Percentiles rank a stretch among this genome's conserved stretches.
Evolutionary conservation across 371 early-diverging fungal genomes (phyloP).

Genomic region (Rhizopus arrhizus): DNA sequence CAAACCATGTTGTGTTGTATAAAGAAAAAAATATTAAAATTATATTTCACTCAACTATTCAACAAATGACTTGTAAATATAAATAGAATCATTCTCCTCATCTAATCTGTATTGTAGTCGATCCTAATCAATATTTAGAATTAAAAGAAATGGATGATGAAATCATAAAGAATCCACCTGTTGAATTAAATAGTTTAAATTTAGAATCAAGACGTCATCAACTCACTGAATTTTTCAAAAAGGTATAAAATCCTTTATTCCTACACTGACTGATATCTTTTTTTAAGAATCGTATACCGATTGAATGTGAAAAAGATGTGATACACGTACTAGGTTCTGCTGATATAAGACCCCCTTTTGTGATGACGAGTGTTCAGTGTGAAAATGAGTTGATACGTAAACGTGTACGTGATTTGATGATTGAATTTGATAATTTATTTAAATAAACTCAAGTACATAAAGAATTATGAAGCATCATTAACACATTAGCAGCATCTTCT

Average conservation of each 20-base stretch:
- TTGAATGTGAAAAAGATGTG: slow-evolving; percentile 42
- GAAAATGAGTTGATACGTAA: slow-evolving; percentile 53
- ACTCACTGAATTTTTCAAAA: slow-evolving; percentile 14
- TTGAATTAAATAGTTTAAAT: slow-evolving; percentile 10
- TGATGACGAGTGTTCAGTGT: slow-evolving; percentile 51
- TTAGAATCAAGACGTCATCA: slow-evolving; percentile 10
- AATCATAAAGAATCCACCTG: slow-evolving; percentile 2
- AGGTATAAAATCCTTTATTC: slow-evolving; percentile 8
- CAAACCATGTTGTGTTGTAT: slow-evolving; percentile 28
- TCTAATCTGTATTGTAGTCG: slow-evolving; percentile 8
- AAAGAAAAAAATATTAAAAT: slow-evolving; percentile 10
- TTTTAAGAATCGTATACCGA: slow-evolving; percentile 49
- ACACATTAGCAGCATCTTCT: slow-evolving; percentile 43
- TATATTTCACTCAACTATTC: slow-evolving; percentile 21
- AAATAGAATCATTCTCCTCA: slow-evolving; percentile 3
- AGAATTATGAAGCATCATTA: slow-evolving; percentile 45
- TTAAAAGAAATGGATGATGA: slow-evolving; percentile 4
- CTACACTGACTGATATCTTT: not conserved
- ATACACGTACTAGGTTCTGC: slow-evolving; percentile 60
- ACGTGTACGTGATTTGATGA: slow-evolving; percentile 58
- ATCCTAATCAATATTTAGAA: slow-evolving; percentile 11
- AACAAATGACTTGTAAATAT: slow-evolving; percentile 5
- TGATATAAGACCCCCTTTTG: slow-evolving; percentile 60
- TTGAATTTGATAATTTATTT: slow-evolving; percentile 20
- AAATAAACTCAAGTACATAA: too few relatives aligned